Evolutionary conservation across 2,329 filamentous ascomycete species (phyloP), one percentile per base, ranked within the genome.

Genomic region (Simplicillium aogashimaense): DNA sequence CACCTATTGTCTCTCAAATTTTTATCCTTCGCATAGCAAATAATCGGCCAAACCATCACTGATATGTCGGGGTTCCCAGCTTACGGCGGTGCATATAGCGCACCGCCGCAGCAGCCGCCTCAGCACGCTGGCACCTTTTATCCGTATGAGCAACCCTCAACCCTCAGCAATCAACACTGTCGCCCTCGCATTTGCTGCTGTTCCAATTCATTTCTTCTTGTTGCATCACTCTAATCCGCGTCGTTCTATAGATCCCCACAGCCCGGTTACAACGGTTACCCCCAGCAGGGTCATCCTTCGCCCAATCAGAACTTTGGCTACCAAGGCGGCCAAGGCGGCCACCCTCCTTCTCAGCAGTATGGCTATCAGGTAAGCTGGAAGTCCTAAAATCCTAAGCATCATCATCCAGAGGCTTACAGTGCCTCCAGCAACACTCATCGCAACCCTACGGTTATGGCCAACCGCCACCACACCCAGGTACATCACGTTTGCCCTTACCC

Each of bases 31-130:
- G 20, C 20, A 25, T 25, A 25, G 20, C 5, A 25, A 25, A 25
- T n/a, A 25, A 5, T 9, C 31, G 15, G 11, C 31, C 31, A 16
- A 35, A 35, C 11, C 13, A 14, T 9, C 5, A 9, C 20, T 36
- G 50, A 47, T 44, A 83, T 82, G 78, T 80, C 78, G 49, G 77
- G 75, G 53, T 82, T 79, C 56, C 75, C 74, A 48, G 63, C 64
- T 36, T 78, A 79, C 43, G 64, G 64, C 55, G 70, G 70, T 46
- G 63, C 64, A 55, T 69, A 56, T 45, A 56, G 57, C 41, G 53
- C 48, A 29, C 57, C 54, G 38, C 55, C 53, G 41, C 57, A 51
- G 40, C 57, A 57, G 44, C 57, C 60, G 43, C 59, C 59, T 40
- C 66, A 72, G 45, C 59, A 55, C 41, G 54, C 50, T 29, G 46